Conservation (phyloP, 2,329 filamentous ascomycete genomes). For the Penicillium olsonii region DNA sequence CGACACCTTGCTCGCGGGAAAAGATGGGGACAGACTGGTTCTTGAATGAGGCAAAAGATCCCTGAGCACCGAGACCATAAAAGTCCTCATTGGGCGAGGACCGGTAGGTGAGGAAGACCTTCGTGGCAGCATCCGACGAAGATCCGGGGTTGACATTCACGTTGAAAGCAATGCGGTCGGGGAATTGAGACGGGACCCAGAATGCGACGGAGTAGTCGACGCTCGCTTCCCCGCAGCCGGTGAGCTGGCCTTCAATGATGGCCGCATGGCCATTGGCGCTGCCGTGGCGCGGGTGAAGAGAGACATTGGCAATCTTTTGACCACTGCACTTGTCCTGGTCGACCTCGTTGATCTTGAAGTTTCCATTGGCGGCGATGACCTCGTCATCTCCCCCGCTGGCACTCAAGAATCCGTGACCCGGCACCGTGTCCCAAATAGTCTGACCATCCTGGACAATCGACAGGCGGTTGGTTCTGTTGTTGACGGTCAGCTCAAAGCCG, state of each 20-base stretch:
- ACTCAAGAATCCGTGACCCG: constrained; percentile 20
- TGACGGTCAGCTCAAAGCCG: constrained; percentile 14
- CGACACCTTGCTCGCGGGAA: constrained; percentile 27
- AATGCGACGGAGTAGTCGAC: constrained; percentile 14
- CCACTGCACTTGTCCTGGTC: constrained; percentile 21
- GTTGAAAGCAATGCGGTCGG: constrained; percentile 23
- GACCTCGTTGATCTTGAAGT: constrained; percentile 26
- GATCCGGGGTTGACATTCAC: constrained; percentile 13
- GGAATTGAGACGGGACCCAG: constrained; percentile 20
- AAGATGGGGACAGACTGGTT: constrained; percentile 28
- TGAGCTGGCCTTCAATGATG: constrained; percentile 17
- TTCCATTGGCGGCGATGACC: constrained; percentile 22
- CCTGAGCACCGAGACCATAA: constrained; percentile 28
- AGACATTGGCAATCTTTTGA: constrained; percentile 15
- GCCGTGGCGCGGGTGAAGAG: constrained; percentile 4
- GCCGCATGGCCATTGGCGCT: constrained; percentile 18
- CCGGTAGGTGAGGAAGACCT: constrained; percentile 21
- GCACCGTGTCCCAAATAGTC: constrained; percentile 20
- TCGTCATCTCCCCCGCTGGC: constrained; percentile 22
- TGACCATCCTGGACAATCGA: constrained; percentile 7
- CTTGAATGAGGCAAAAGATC: constrained; percentile 27
- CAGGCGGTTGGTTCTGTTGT: constrained; percentile 12
- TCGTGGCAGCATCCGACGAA: constrained; percentile 7
- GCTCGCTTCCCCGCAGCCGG: constrained; percentile 18
- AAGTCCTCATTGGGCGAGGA: constrained; percentile 25